These are phyloP conservation scores for Emericellopsis terricola DNA, from an alignment of 495 filamentous ascomycete genomes.

Conservation along the genomic window DNA sequence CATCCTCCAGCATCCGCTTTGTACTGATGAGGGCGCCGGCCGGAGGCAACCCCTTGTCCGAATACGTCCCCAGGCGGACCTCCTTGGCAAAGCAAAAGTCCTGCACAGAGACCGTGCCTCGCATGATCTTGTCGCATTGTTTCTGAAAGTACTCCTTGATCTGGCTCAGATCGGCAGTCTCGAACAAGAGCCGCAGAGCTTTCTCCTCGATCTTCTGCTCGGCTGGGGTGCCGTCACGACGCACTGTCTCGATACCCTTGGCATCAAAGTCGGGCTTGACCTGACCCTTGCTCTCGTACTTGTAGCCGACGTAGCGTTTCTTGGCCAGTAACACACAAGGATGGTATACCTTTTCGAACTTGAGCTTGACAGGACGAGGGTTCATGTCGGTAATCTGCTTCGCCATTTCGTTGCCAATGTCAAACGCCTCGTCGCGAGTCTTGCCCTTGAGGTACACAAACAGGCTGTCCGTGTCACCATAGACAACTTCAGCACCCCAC, in stretches of 20 bases:
- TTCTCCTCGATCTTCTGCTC: conserved; percentile 98
- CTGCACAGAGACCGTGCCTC: conserved; percentile 70
- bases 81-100: conserved; percentile 93
- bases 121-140: conserved; percentile 89
- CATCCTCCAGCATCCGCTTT: conserved; percentile 69
- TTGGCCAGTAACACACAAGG: conserved; percentile 89
- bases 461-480: conserved; percentile 94
- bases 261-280: conserved; percentile 83
- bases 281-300: conserved; percentile 71
- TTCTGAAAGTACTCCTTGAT: conserved; percentile 83
- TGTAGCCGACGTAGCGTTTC: conserved; percentile 96
- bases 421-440: conserved; percentile 73
- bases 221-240: conserved; percentile 84
- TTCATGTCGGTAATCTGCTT: conserved; percentile 76
- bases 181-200: conserved; percentile 67
- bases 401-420: conserved; percentile 87
- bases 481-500: conserved; percentile 94
- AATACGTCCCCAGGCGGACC: conserved; percentile 81
- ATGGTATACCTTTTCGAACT: conserved; percentile 96
- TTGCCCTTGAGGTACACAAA: conserved; percentile 83
- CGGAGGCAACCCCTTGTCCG: conserved; percentile 50
- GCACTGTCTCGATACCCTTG: conserved; percentile 94
- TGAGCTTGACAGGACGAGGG: conserved; percentile 82
- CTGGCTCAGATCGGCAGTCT: conserved; percentile 71
- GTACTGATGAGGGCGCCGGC: conserved; percentile 79